Conservation (phyloP, 2,329 filamentous ascomycete genomes). For the Apiospora aurea region DNA sequence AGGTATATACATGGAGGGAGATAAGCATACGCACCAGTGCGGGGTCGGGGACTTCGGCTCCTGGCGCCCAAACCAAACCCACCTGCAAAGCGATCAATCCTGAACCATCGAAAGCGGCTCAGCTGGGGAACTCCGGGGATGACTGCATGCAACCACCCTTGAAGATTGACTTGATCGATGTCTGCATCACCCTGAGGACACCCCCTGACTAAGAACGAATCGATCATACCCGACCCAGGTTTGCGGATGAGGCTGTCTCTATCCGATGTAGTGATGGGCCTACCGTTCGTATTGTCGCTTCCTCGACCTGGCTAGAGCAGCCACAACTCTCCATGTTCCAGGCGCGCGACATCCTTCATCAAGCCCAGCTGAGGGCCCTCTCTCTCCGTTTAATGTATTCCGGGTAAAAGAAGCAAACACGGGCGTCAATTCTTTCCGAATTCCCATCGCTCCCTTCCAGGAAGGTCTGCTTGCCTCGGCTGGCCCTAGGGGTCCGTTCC, state of each 20-base stretch:
- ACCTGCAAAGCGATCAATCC: neutral
- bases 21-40: neutral
- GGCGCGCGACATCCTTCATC: neutral
- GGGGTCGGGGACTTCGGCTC: conserved; percentile 8
- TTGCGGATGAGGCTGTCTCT: neutral
- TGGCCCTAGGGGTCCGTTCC: neutral
- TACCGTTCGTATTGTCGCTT: neutral
- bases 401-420: neutral
- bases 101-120: conserved; percentile 7
- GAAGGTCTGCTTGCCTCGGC: neutral
- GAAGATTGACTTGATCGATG: neutral
- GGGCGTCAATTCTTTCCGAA: neutral
- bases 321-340: neutral
- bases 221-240: neutral
- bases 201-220: neutral
- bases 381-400: conserved; percentile 1
- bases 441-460: neutral
- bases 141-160: neutral
- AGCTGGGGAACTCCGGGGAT: conserved; percentile 16
- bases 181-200: neutral
- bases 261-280: neutral
- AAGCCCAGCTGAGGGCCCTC: neutral
- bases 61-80: conserved; percentile 1
- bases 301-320: neutral
- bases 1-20: neutral